Evolutionary conservation across 345 rosid species (phyloP), one percentile per base, ranked within the genome.

Genomic region (Streptanthus diversifolius): DNA sequence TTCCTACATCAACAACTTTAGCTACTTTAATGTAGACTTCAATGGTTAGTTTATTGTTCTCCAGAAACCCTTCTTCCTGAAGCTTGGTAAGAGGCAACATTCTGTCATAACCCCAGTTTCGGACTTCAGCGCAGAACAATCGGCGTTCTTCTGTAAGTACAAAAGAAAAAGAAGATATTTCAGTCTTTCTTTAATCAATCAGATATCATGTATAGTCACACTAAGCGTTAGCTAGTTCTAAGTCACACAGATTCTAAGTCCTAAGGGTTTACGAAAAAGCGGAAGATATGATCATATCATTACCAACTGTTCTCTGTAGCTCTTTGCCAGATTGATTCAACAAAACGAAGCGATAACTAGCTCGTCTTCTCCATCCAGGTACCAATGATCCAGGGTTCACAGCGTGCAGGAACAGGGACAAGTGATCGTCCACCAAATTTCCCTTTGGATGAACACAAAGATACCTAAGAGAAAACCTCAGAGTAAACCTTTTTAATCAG

Each of bases 351-450:
- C 25, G 1, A 29, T 0, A 43, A 17, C 24, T 43, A 17, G 53
- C 68, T 43, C 25, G 37, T 17, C 68, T 43, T 43, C 39, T 63
- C 68, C 68, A 63, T 63, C 68, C 39, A 63, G 24, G 68, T 27
- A 25, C 15, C 37, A 43, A 44, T 63, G 68, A 63, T 63, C 18
- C 53, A 43, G 37, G 53, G 44, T 17, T 43, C 53, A 14, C 24
- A 43, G 8, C 53, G 25, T 2, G 5, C n/a, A 63, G 53, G 68
- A 41, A 63, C 25, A 63, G 6, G 19, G 68, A 29, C 68, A 63
- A 43, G 39, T 43, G 68, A 63, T 43, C 39, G 29, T 43, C 37
- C 52, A 15, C 68, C 18, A 15, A 5, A 2, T 15, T 3, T 62
- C 52, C 67, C n/a, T 62, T 29, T 33, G 53, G 52, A 30, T n/a